Percentiles rank a stretch among this genome's conserved stretches.
phyloP scores from a whole-genome alignment of 2,329 filamentous ascomycete species.

The Epichloe aotearoae region DNA sequence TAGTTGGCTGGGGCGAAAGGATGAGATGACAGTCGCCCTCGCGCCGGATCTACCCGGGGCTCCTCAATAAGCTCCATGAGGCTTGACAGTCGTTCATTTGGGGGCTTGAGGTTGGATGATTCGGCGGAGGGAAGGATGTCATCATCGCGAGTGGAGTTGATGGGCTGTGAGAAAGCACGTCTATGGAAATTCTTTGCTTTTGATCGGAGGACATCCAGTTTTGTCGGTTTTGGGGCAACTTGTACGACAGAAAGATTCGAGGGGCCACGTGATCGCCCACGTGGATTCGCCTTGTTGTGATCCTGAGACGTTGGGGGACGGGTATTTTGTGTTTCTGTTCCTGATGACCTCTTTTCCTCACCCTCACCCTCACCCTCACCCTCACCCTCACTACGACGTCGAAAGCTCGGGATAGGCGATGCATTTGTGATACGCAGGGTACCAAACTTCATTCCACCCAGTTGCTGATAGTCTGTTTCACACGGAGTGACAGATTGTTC shows the following conservation, averaged over 20 bases:
- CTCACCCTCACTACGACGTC: background rate
- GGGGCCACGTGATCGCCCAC: background rate
- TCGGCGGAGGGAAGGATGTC: background rate
- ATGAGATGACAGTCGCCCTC: background rate
- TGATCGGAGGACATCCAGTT: background rate
- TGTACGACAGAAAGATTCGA: background rate
- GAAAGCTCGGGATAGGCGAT: constrained; percentile 31
- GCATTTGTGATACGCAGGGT: constrained; percentile 51
- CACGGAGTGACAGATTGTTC: constrained; percentile 26
- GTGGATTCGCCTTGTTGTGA: background rate
- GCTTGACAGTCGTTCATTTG: background rate
- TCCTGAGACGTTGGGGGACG: background rate
- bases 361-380: too few relatives aligned
- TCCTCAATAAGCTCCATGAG: constrained; percentile 3
- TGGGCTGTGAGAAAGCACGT: background rate
- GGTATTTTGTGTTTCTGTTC: background rate
- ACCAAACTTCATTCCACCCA: constrained; percentile 49
- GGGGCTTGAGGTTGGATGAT: background rate
- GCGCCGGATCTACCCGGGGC: background rate
- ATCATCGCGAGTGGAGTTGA: background rate
- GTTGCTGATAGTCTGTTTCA: constrained; percentile 44
- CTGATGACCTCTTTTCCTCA: background rate
- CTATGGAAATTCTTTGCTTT: background rate
- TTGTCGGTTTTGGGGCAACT: background rate
- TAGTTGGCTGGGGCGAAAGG: background rate